Evolutionary conservation across 179 eudicot species (phyloP), one percentile per base, ranked within the genome.

Genomic region (Dionaea muscipula): DNA sequence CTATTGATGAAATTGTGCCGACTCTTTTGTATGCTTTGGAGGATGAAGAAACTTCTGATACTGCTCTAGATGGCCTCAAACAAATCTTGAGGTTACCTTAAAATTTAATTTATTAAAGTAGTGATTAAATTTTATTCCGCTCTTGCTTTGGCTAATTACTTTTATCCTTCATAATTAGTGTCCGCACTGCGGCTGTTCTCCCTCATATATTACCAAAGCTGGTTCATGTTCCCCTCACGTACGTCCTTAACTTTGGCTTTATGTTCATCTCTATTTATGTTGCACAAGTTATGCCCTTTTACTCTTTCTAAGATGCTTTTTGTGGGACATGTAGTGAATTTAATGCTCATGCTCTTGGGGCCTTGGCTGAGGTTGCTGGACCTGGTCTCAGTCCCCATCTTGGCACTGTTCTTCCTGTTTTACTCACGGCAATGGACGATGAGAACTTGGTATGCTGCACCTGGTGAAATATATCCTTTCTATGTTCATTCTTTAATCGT

Each of bases 1-100:
- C 98, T 56, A 84, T 91, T 66, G 98, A 91, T 75, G 98, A 91
- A 72, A 87, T 91, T 68, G 94, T 91, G 61, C 98, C 98, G n/a
- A 91, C 96, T 23, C 88, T 91, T 66, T 72, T 91, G 54, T 94
- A 91, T 71, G 98, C 98, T 68, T 72, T 91, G 71, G 98, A 91
- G 69, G 86, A 91, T 63, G 96, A 91, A 65, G 71, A 72, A 60
- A 81, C 87, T 48, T 87, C 95, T 53, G 98, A 87, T 44, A 87
- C 94, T 60, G 98, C 94, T 20, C 80, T 91, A 56, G 98, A 87
- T 91, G 98, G 95, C 63, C 83, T 91, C 38, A 91, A 91, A 73
- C 98, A 91, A 78, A 91, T 91, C 55, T 74, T 91, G 57, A 91
- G 94, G 98, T 84, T 47, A 50, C n/a, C 56, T 17, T 45, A 17